Conservation (phyloP, 2,329 filamentous ascomycete genomes). For the Escovopsis weberi region DNA sequence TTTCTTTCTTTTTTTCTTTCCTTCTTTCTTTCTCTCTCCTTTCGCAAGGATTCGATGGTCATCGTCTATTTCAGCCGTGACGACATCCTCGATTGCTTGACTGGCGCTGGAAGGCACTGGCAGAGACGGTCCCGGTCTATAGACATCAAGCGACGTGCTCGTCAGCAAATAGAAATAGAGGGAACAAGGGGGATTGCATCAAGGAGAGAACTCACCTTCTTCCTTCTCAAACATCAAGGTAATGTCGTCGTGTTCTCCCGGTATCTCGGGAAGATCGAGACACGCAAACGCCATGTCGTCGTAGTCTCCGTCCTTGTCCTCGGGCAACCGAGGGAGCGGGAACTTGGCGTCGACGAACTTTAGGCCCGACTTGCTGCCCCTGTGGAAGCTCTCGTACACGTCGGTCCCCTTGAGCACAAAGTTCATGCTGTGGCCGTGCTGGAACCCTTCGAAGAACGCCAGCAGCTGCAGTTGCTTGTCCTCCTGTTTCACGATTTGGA, state of each 20-base stretch:
- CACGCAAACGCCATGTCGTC: constrained; percentile 64
- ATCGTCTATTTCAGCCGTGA: constrained; percentile 14
- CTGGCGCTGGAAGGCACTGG: constrained; percentile 38
- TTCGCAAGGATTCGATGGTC: neutral
- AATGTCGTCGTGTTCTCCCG: constrained; percentile 87
- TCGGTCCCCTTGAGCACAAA: constrained; percentile 77
- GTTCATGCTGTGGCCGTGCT: constrained; percentile 76
- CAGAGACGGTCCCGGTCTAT: constrained; percentile 40
- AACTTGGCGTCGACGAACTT: constrained; percentile 86
- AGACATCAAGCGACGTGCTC: neutral
- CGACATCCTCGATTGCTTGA: constrained; percentile 30
- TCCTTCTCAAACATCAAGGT: constrained; percentile 71
- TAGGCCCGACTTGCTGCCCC: constrained; percentile 53
- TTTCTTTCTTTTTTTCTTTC: neutral
- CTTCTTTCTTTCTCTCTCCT: neutral
- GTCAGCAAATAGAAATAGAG: constrained; percentile 3
- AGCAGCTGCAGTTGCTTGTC: constrained; percentile 65
- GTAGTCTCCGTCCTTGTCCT: constrained; percentile 34
- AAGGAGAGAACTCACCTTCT: constrained; percentile 40
- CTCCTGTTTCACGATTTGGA: constrained; percentile 60
- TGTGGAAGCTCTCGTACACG: constrained; percentile 55
- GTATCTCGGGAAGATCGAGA: constrained; percentile 75
- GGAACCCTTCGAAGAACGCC: constrained; percentile 80
- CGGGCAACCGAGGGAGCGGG: constrained; percentile 52
- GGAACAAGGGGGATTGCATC: constrained; percentile 7